Base-by-base conservation (phyloP, 768 basidiomycete species). In the Calvatia gigantea region DNA sequence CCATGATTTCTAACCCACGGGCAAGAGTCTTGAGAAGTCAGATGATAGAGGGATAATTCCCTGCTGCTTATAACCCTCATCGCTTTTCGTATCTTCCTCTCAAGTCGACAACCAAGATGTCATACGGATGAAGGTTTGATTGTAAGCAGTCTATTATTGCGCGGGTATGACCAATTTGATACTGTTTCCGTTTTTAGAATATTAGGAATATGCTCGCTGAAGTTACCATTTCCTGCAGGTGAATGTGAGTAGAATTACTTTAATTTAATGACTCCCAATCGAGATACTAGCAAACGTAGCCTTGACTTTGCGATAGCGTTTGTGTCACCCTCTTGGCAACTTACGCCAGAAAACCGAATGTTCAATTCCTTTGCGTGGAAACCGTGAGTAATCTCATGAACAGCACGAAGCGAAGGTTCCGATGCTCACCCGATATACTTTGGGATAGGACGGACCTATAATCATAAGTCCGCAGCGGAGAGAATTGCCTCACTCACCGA, bases 121-220 rank as follows among this genome's bases (percentile, higher is more conserved):
- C 41, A 23, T 37, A 14, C 35, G 28, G 51, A 52, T 29, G 41
- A 27, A 8, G 23, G 14, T 21, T 54, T 45, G 45, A 14, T 32
- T 15, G 17, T 33, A 33, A 44, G 12, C 11, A 28, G 43, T 31
- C 51, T 58, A 46, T 50, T 48, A 42, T 28, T 21, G 19, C 17
- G 42, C 21, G 29, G 32, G 45, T 39, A 12, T 28, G 25, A 53
- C 37, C 49, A 48, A 61, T 48, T 33, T 4, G 12, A n/a, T 27
- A 35, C 33, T 27, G 27, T n/a, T 25, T 28, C 31, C 51, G 17
- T 44, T 32, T 12, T 21, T 29, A 62, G 61, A 65, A 62, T 58
- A 58, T 61, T 32, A 63, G 59, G 54, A 64, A 67, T 56, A 63
- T 64, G 42, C 43, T 66, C 19, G 58, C 62, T 2, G 62, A 64